These are phyloP conservation scores for Beauveria australis DNA, from an alignment of 2,329 filamentous ascomycete species.

Conservation along the genomic window DNA sequence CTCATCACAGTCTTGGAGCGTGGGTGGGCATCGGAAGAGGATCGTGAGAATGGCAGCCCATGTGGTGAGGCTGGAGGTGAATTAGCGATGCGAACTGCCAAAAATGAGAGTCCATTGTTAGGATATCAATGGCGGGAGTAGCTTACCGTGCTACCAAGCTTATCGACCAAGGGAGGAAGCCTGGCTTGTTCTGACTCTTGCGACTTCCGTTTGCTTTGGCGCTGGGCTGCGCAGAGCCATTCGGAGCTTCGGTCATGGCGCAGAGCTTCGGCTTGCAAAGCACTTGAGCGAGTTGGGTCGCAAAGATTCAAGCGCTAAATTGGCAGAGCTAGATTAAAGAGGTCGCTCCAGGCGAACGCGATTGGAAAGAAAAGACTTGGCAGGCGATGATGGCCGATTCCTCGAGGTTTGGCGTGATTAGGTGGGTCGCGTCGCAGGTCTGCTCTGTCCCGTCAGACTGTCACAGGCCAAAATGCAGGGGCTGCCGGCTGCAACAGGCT, in stretches of 20 bases:
- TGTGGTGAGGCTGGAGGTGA: slow-evolving; percentile 53
- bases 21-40: slow-evolving; percentile 72
- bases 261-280: not conserved
- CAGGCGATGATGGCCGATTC: not conserved
- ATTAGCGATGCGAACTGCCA: slow-evolving; percentile 6
- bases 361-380: not conserved
- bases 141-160: slow-evolving; percentile 47
- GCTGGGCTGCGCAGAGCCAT: slow-evolving; percentile 30
- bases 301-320: not conserved
- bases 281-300: not conserved
- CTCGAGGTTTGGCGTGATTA: not conserved
- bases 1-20: slow-evolving; percentile 57
- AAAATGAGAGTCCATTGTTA: not conserved
- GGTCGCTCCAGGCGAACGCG: slow-evolving; percentile 8
- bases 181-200: slow-evolving; percentile 17
- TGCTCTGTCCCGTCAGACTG: not conserved
- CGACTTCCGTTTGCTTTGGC: slow-evolving; percentile 26
- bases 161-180: slow-evolving; percentile 32
- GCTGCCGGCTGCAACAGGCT: not conserved
- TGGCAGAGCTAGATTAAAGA: not conserved
- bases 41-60: slow-evolving; percentile 83
- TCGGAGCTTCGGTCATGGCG: slow-evolving; percentile 31
- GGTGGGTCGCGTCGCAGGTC: slow-evolving; percentile 2
- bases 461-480: slow-evolving; percentile 8
- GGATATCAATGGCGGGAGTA: not conserved